Conservation (phyloP, 106 monocot genomes). For the Dioscorea alata region DNA sequence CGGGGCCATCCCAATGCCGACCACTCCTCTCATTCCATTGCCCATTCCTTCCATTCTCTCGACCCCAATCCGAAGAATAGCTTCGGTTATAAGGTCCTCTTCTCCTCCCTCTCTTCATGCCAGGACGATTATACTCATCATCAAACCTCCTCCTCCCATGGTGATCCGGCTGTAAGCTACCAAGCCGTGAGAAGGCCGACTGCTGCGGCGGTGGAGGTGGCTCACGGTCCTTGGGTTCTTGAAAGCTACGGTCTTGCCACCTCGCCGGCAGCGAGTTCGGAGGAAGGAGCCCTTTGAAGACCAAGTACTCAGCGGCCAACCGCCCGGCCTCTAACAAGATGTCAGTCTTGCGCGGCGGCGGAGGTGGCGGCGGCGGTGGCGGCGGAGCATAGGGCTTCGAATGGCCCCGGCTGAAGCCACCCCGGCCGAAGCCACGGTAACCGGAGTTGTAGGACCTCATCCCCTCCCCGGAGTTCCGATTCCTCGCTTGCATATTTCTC, state of each 20-base stretch:
- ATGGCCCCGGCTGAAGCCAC: constrained; percentile 13
- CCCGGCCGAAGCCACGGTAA: constrained; percentile 1
- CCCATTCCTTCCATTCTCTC: constrained; percentile 37
- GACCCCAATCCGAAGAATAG: constrained; percentile 48
- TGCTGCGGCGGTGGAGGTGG: too few relatives aligned
- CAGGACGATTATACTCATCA: constrained; percentile 24
- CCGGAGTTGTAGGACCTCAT: background rate
- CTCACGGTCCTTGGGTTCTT: constrained; percentile 2
- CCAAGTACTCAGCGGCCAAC: constrained; percentile 85
- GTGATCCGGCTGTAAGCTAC: constrained; percentile 14
- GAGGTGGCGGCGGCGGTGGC: constrained; percentile 24
- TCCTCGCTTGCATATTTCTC: background rate
- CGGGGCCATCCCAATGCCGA: constrained; percentile 29
- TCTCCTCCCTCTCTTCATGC: constrained; percentile 20
- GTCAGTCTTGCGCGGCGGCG: constrained; percentile 38
- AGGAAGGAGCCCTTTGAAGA: constrained; percentile 57
- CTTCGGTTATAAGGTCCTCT: constrained; percentile 23
- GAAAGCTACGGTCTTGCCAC: constrained; percentile 14
- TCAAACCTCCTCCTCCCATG: constrained; percentile 24
- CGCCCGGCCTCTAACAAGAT: constrained; percentile 78
- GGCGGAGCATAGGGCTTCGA: constrained; percentile 9
- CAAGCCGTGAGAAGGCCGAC: constrained; percentile 45
- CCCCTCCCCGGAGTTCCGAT: constrained; percentile 2
- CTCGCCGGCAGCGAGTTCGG: constrained; percentile 24
- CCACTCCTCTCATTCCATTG: constrained; percentile 27